phyloP scores from a whole-genome alignment of 495 filamentous ascomycete genomes.

The Penicillium robsamsonii region DNA sequence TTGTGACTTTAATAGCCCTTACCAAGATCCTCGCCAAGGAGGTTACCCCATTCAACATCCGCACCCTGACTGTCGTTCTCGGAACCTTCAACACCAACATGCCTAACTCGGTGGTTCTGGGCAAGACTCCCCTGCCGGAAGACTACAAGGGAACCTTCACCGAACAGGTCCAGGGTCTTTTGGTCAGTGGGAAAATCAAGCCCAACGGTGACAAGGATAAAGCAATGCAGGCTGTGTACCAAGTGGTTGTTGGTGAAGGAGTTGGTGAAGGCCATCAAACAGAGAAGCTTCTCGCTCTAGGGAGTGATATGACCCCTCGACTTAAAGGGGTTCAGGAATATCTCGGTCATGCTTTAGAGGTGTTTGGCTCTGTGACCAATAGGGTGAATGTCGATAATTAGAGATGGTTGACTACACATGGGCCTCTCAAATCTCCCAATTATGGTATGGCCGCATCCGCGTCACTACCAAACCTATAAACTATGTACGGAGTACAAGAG shows the following conservation, averaged over 20 bases:
- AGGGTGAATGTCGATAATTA: no score
- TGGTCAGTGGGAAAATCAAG: slow-evolving; percentile 10
- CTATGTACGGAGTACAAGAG: no score
- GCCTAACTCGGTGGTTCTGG: slow-evolving; percentile 13
- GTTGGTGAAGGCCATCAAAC: slow-evolving; percentile 18
- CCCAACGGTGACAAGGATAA: slow-evolving; percentile 19
- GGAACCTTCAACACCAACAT: slow-evolving; percentile 50
- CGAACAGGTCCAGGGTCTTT: slow-evolving; percentile 13
- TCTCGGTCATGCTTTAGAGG: no score
- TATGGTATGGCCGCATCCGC: no score
- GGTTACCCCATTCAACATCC: slow-evolving; percentile 41
- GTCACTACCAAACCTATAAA: no score
- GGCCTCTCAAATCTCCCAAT: no score
- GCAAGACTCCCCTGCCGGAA: slow-evolving; percentile 17
- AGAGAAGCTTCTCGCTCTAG: slow-evolving; percentile 20
- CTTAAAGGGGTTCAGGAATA: no score
- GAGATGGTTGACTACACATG: no score
- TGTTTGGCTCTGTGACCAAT: no score
- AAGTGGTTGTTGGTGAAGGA: slow-evolving; percentile 17
- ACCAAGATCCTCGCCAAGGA: slow-evolving; percentile 33
- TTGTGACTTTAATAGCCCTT: slow-evolving; percentile 22
- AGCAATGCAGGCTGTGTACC: slow-evolving; percentile 17
- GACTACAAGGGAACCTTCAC: slow-evolving; percentile 20
- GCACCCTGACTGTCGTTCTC: slow-evolving; percentile 46
- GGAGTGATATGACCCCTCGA: neutral